Conservation (phyloP, 805 yeast species). For the Tetrapisispora nanseiensis region DNA sequence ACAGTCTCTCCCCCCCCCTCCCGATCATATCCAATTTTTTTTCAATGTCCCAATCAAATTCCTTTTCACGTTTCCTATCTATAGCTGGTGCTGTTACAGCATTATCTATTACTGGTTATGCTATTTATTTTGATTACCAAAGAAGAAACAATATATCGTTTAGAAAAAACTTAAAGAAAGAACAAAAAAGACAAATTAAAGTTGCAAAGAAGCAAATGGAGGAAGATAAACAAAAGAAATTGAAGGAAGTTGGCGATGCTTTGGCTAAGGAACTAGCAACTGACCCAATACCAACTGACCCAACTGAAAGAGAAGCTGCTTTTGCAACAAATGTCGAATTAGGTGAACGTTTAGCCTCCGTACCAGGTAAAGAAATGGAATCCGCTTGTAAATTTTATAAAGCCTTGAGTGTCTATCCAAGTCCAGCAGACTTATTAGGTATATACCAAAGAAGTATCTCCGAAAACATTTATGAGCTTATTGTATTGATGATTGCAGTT, state of each 20-base stretch:
- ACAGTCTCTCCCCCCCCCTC: no score
- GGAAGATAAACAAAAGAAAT: conserved; percentile 44
- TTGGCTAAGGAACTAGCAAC: conserved; percentile 53
- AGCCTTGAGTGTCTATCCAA: conserved; percentile 87
- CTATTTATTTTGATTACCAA: conserved; percentile 80
- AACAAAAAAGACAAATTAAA: conserved; percentile 44
- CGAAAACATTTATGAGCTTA: conserved; percentile 67
- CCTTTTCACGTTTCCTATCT: conserved; percentile 18
- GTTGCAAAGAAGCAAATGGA: conserved; percentile 34
- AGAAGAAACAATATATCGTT: conserved; percentile 77
- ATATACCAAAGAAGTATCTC: conserved; percentile 86
- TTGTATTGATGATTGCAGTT: conserved; percentile 82
- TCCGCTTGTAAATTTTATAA: conserved; percentile 89
- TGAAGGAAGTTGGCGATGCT: conserved; percentile 50
- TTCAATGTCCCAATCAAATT: conserved; percentile 14
- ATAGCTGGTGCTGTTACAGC: conserved; percentile 38
- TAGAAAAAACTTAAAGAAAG: conserved; percentile 49
- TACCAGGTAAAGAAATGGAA: conserved; percentile 60
- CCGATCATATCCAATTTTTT: no score
- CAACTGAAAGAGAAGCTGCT: conserved; percentile 60
- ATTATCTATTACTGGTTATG: conserved; percentile 57
- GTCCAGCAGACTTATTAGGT: conserved; percentile 83
- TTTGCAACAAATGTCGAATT: conserved; percentile 75
- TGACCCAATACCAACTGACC: conserved; percentile 68
- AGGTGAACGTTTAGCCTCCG: conserved; percentile 72